Conservation (phyloP, 148 eudicot genomes). For the Rhododendron ovatum region DNA sequence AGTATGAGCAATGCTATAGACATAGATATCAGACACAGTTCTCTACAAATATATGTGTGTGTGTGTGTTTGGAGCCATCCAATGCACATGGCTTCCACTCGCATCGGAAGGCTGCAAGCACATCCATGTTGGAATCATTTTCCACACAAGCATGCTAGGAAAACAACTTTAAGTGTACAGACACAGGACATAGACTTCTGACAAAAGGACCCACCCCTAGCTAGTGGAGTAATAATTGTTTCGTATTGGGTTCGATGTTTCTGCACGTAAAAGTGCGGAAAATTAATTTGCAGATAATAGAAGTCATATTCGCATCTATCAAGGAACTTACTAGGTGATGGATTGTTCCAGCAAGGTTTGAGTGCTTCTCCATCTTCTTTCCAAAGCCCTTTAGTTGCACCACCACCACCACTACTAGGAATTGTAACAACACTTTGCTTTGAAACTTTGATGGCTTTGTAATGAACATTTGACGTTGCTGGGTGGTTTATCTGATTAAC, state of each 20-base stretch:
- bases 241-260: not conserved
- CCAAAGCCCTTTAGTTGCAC: constrained; percentile 6
- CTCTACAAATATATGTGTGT: not conserved
- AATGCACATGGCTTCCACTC: not conserved
- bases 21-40: not conserved
- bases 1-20: not conserved
- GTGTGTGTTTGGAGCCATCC: not conserved
- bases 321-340: constrained; percentile 18
- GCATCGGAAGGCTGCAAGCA: not conserved
- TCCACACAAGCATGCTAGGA: not conserved
- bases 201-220: not conserved
- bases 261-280: not conserved
- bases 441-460: not conserved
- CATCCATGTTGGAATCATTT: not conserved
- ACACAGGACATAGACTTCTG: not conserved
- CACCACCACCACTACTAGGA: not conserved
- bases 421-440: constrained; percentile 6
- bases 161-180: not conserved
- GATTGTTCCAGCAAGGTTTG: constrained; percentile 27
- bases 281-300: not conserved
- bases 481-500: constrained; percentile 9
- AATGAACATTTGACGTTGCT: not conserved
- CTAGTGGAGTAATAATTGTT: not conserved
- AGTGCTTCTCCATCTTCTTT: constrained; percentile 11
- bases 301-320: not conserved